A percentile compares a stretch with the other conserved stretches of the same genome.
These are phyloP conservation scores for Ottelia alismoides DNA, from an alignment of 106 monocot genomes.

Conservation along the genomic window DNA sequence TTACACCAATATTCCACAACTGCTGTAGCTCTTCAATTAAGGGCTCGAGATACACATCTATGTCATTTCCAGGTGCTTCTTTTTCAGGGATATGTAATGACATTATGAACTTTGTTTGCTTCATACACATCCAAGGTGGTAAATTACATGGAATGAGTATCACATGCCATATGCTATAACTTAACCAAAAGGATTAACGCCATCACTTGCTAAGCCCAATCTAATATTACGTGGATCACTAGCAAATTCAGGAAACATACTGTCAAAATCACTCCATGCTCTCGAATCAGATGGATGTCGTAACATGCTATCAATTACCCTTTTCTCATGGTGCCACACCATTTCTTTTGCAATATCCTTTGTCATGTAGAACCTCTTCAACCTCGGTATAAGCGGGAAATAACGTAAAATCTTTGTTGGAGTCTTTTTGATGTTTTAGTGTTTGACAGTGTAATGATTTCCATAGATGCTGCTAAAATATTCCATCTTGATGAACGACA, in stretches of 20 bases:
- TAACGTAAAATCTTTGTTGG: neutral
- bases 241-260: neutral
- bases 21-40: slow-evolving; percentile 10
- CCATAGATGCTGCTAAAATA: no score
- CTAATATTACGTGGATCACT: slow-evolving; percentile 5
- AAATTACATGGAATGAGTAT: slow-evolving; percentile 14
- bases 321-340: slow-evolving; percentile 12
- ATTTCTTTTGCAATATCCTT: neutral
- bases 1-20: neutral
- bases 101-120: neutral
- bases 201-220: slow-evolving; percentile 11
- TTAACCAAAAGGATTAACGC: neutral
- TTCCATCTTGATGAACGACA: no score
- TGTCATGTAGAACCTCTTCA: slow-evolving; percentile 11
- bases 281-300: slow-evolving; percentile 12
- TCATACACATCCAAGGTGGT: slow-evolving; percentile 18
- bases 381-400: slow-evolving; percentile 9
- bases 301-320: no score
- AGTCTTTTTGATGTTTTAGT: no score
- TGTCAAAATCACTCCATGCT: slow-evolving; percentile 2
- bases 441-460: no score
- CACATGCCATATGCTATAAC: slow-evolving; percentile 10
- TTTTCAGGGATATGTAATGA: slow-evolving; percentile 8
- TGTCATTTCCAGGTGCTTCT: slow-evolving; percentile 4
- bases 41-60: slow-evolving; percentile 17